phyloP scores from a whole-genome alignment of 306 rosid species.

The Sicyos baderoa region DNA sequence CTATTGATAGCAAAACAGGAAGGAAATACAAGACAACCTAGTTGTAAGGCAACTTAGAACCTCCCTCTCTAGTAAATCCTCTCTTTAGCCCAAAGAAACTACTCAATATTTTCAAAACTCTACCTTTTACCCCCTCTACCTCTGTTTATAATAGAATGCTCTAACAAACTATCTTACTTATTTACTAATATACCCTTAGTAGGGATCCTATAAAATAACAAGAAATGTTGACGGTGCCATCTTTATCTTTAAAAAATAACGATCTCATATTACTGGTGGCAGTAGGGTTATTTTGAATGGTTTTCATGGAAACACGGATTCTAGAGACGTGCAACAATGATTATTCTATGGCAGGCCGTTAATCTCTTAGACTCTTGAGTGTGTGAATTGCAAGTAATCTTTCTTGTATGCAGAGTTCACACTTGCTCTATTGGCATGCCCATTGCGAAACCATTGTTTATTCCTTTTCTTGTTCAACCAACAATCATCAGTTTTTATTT shows the following conservation, averaged over 20 bases:
- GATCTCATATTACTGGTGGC: not conserved
- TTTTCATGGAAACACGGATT: not conserved
- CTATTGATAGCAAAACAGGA: no score
- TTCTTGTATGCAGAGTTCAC: slow-evolving; percentile 1
- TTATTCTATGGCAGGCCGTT: not conserved
- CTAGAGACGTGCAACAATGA: not conserved
- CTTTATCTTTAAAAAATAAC: not conserved
- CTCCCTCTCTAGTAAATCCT: no score
- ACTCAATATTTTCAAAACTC: no score
- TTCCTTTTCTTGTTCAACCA: not conserved
- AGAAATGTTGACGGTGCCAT: no score
- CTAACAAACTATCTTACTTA: no score
- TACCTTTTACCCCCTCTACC: no score
- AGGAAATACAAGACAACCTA: no score
- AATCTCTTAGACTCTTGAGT: not conserved
- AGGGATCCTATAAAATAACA: no score
- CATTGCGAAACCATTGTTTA: not conserved
- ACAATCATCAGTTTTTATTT: not conserved
- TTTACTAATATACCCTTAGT: no score
- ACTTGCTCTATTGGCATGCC: not conserved
- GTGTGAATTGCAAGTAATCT: slow-evolving; percentile 10
- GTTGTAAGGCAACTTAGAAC: no score
- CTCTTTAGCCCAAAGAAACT: no score
- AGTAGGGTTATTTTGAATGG: not conserved
- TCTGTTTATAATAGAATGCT: no score